Base-by-base conservation (phyloP, 345 rosid species). In the Aurinia saxatilis region DNA sequence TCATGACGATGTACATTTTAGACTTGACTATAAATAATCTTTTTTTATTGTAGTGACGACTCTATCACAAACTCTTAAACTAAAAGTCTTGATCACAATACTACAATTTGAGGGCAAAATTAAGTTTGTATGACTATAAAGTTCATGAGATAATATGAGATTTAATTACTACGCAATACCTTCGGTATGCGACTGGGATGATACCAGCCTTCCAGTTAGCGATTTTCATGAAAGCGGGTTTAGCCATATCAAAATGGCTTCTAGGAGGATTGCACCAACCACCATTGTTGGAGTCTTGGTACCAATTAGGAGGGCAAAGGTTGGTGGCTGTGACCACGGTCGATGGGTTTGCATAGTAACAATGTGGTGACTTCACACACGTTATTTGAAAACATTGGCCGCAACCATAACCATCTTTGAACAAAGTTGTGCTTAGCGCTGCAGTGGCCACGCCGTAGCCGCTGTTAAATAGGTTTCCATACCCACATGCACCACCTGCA, bases 401-500 rank as follows among this genome's bases (percentile, higher is more conserved):
- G 18, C 98, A 91, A 2, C 79, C 87, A 38, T 77, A 83, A n/a
- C 98, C 98, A 18, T 79, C 72, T 70, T 86, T 82, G 73, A 91
- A 88, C 61, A 91, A 27, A 2, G 80, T 76, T 1, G 95, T 68
- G 80, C 96, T 88, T 57, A 91, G 63, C 8, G 98, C 98, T 1
- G 81, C 93, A 7, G 96, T 91, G 53, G 65, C 59, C 23, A 83
- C 70, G 6, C 96, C 95, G 35, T 86, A 91, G 0, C 96, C 92
- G 16, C 78, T 86, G n/a, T 61, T 62, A 36, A 78, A 63, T 50
- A 88, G 60, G 72, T 91, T 84, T 31, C 92, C 92, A 29, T 88
- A 91, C 16, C 92, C 98, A 71, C 98, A 91, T 15, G 96, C 98
- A 57, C 98, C 96, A 58, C 96, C 98, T 85, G n/a, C 41, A 8